Evolutionary conservation across 257 asterid species (phyloP).

Genomic region (Petrea volubilis): DNA sequence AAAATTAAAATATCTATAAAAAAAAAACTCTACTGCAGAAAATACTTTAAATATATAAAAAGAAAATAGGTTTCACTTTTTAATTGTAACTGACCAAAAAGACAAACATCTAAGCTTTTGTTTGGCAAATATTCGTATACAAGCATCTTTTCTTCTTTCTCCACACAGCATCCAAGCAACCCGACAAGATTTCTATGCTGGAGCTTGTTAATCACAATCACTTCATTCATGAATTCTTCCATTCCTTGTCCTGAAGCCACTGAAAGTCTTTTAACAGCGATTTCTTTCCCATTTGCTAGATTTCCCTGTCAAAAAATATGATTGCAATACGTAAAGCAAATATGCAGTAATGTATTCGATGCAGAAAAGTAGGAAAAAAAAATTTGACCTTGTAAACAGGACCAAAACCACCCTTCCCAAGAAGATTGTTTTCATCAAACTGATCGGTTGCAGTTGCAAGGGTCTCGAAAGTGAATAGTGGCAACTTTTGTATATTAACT

Average conservation of each 20-base stretch:
- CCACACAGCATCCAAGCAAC: constrained; percentile 50
- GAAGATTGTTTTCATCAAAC: constrained; percentile 23
- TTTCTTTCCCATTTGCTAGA: constrained; percentile 43
- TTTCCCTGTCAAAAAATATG: constrained; percentile 26
- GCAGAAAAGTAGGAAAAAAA: not conserved
- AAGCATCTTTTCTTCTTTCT: constrained; percentile 51
- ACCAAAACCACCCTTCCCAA: constrained; percentile 49
- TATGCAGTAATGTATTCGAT: not conserved
- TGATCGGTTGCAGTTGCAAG: constrained; percentile 36
- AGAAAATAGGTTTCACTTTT: not conserved
- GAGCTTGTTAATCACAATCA: constrained; percentile 54
- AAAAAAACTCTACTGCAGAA: not conserved
- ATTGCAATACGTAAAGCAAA: not conserved
- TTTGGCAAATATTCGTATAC: constrained; percentile 64
- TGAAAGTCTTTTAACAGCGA: constrained; percentile 65
- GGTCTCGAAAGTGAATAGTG: constrained; percentile 30
- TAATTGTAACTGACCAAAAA: constrained; percentile 44
- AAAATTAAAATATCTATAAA: no score
- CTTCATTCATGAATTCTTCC: constrained; percentile 64
- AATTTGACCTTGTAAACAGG: constrained; percentile 41
- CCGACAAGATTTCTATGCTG: constrained; percentile 61
- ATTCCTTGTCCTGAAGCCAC: constrained; percentile 52
- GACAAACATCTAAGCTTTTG: constrained; percentile 46
- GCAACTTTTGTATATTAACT: constrained; percentile 32
- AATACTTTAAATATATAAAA: not conserved